Evolutionary conservation across 495 filamentous ascomycete species (phyloP).

Genomic region (Penicillium fimorum): DNA sequence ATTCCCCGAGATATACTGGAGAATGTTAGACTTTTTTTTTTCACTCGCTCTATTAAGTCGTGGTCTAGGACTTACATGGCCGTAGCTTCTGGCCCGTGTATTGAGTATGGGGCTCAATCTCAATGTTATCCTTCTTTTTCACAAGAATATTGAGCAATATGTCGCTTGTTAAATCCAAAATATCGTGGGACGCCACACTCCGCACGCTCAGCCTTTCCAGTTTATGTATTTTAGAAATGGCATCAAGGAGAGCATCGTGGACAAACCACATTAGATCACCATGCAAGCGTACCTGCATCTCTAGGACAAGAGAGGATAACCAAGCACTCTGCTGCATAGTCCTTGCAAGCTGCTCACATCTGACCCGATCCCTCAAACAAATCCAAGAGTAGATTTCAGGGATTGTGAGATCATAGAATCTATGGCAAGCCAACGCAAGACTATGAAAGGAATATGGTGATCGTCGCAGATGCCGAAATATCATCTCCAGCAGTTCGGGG

Average conservation of each 20-base stretch:
- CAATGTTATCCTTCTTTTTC: not conserved
- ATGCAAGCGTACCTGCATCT: not conserved
- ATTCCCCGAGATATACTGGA: constrained; percentile 1
- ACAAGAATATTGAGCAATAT: not conserved
- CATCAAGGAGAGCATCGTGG: not conserved
- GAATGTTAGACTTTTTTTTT: not conserved
- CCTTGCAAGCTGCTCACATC: not conserved
- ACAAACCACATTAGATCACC: not conserved
- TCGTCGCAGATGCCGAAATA: not conserved
- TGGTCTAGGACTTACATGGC: not conserved
- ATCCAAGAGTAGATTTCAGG: not conserved
- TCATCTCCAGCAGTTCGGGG: not conserved
- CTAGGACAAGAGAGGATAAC: not conserved
- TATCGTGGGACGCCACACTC: not conserved
- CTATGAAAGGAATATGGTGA: not conserved
- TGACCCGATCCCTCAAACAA: not conserved
- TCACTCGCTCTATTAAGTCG: not conserved
- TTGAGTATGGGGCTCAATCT: not conserved
- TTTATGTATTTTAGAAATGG: not conserved
- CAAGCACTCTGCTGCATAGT: not conserved
- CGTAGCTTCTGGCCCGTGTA: not conserved
- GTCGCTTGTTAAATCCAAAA: not conserved
- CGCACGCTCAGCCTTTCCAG: not conserved
- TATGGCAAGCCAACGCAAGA: not conserved
- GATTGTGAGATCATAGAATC: not conserved